Percentiles rank a stretch among this genome's conserved stretches.
phyloP scores from a whole-genome alignment of 495 filamentous ascomycete genomes.

The Aspergillus incahuasiensis region DNA sequence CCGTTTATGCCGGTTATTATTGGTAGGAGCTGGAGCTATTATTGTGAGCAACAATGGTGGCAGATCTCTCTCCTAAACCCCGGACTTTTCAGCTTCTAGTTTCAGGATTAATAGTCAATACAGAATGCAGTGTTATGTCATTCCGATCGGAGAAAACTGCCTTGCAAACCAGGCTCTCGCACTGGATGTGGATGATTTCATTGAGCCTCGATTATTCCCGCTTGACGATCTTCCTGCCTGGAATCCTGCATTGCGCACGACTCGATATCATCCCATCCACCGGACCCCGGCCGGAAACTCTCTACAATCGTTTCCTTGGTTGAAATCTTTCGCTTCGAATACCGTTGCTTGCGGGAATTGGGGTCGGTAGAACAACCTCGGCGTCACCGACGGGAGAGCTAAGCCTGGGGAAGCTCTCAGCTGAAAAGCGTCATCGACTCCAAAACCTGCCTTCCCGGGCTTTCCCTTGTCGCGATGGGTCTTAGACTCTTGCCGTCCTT shows the following conservation, averaged over 20 bases:
- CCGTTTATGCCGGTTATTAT: neutral
- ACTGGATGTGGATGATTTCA: conserved; percentile 10
- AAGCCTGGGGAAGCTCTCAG: neutral
- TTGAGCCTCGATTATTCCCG: neutral
- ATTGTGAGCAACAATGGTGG: neutral
- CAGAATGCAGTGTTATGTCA: neutral
- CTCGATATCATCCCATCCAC: conserved; percentile 1
- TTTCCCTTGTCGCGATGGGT: neutral
- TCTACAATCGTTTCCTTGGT: neutral
- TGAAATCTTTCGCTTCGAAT: neutral
- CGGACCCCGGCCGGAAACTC: neutral
- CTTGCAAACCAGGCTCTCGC: neutral
- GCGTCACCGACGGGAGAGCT: conserved; percentile 5
- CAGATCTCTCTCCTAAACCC: neutral
- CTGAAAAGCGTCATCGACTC: neutral
- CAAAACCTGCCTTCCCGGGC: neutral
- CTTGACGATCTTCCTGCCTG: conserved; percentile 5
- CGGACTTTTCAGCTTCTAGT: neutral
- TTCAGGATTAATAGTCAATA: no score
- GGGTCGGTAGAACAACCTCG: neutral
- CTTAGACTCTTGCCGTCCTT: neutral
- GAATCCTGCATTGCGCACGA: conserved; percentile 12
- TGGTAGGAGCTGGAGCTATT: neutral
- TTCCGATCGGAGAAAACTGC: neutral
- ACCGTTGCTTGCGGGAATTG: neutral